Conservation (phyloP, 768 basidiomycete genomes). For the Rhodocollybia butyracea region DNA sequence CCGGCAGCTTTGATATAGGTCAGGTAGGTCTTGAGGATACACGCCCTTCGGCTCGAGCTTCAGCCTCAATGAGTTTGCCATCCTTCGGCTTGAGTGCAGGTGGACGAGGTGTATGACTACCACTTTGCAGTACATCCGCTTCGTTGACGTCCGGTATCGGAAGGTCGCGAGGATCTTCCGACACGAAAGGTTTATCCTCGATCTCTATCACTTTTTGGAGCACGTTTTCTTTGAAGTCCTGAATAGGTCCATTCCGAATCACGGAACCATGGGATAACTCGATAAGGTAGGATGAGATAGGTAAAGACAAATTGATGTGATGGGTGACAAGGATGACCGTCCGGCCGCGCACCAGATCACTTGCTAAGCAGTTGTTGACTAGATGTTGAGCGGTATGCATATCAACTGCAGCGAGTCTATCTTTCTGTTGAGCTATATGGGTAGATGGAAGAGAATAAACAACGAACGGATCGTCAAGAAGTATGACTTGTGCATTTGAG, state of each 20-base stretch:
- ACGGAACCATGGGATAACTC: slow-evolving; percentile 52
- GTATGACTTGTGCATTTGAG: slow-evolving; percentile 60
- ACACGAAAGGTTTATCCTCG: slow-evolving; percentile 38
- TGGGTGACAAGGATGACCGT: slow-evolving; percentile 86
- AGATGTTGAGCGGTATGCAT: slow-evolving; percentile 77
- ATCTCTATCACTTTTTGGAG: slow-evolving; percentile 43
- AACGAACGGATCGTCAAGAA: slow-evolving; percentile 67
- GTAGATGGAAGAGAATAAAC: not conserved
- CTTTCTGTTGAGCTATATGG: not conserved
- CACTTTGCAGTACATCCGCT: slow-evolving; percentile 22
- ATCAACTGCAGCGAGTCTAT: slow-evolving; percentile 65
- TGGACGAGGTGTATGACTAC: not conserved
- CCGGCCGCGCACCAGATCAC: slow-evolving; percentile 56
- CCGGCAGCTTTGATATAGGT: slow-evolving; percentile 66
- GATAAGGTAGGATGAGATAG: slow-evolving; percentile 64
- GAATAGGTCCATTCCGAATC: slow-evolving; percentile 45
- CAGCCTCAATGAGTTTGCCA: slow-evolving; percentile 61
- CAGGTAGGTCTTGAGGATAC: slow-evolving; percentile 58
- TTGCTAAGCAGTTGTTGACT: slow-evolving; percentile 58
- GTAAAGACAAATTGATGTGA: slow-evolving; percentile 70
- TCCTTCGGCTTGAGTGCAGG: slow-evolving; percentile 11
- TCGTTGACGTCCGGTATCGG: slow-evolving; percentile 27
- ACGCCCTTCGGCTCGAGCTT: slow-evolving; percentile 63
- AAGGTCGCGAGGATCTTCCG: slow-evolving; percentile 18
- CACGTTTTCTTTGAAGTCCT: slow-evolving; percentile 41